Evolutionary conservation across 768 basidiomycete genomes (phyloP).

Genomic region (Boletus subcaerulescens): DNA sequence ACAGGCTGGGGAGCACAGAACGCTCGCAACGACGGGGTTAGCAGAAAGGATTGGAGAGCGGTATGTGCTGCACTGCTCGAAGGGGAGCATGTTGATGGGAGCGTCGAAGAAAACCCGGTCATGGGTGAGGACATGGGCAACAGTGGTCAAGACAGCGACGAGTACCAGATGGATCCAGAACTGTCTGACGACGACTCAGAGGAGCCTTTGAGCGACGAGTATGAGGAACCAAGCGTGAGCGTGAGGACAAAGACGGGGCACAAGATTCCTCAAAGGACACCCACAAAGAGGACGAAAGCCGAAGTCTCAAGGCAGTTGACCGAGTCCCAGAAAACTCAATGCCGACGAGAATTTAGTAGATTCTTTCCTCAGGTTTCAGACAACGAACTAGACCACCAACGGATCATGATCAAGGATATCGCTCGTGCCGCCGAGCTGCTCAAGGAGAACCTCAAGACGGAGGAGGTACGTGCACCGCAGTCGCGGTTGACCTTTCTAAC

Average conservation of each 20-base stretch:
- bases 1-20: slow-evolving; percentile 57
- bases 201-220: slow-evolving; percentile 31
- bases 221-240: slow-evolving; percentile 16
- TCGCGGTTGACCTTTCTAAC: background rate
- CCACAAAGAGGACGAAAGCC: background rate
- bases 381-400: slow-evolving; percentile 47
- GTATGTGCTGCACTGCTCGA: slow-evolving; percentile 77
- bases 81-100: slow-evolving; percentile 30
- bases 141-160: slow-evolving; percentile 32
- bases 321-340: slow-evolving; percentile 49
- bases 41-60: slow-evolving; percentile 71
- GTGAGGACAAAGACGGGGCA: slow-evolving; percentile 9
- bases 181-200: slow-evolving; percentile 26
- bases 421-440: slow-evolving; percentile 57
- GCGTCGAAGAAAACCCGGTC: slow-evolving; percentile 8
- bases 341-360: slow-evolving; percentile 60
- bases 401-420: slow-evolving; percentile 66
- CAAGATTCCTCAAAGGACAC: slow-evolving; percentile 1
- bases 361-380: slow-evolving; percentile 63
- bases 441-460: slow-evolving; percentile 67
- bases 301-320: slow-evolving; percentile 36
- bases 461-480: slow-evolving; percentile 52
- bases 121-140: slow-evolving; percentile 17
- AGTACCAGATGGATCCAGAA: slow-evolving; percentile 22
- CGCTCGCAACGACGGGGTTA: slow-evolving; percentile 40